phyloP scores from a whole-genome alignment of 371 early-diverging fungal genomes.

The Mortierella sp. region DNA sequence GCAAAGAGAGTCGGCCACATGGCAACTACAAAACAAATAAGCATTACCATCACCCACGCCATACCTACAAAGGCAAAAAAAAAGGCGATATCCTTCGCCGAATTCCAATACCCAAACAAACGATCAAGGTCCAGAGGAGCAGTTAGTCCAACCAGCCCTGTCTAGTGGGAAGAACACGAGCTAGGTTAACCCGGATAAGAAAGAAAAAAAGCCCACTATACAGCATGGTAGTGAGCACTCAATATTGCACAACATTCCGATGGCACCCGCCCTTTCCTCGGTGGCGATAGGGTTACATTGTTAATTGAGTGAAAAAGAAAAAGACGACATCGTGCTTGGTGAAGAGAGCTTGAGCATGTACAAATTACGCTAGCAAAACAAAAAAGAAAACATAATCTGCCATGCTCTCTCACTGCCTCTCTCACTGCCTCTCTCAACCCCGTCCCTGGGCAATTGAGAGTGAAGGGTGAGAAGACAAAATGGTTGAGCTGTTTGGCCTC shows the following conservation, averaged over 20 bases:
- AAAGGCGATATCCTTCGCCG: too few relatives aligned
- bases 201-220: not conserved
- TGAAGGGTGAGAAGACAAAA: not conserved
- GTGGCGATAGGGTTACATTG: not conserved
- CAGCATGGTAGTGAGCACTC: slow-evolving; percentile 1
- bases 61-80: too few relatives aligned
- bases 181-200: not conserved
- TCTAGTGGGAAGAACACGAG: not conserved
- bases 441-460: not conserved
- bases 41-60: not conserved
- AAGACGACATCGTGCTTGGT: not conserved
- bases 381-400: not conserved
- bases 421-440: not conserved
- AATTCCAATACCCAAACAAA: not conserved
- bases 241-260: slow-evolving; percentile 10
- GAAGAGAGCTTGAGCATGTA: not conserved
- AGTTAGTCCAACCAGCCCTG: not conserved
- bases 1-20: not conserved
- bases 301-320: not conserved
- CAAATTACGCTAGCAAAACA: not conserved
- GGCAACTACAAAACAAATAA: slow-evolving; percentile 1
- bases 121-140: not conserved
- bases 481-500: not conserved
- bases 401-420: not conserved
- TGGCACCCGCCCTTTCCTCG: not conserved